Base-by-base conservation (phyloP, 2,329 filamentous ascomycete species). In the Epichloe coenophiala region DNA sequence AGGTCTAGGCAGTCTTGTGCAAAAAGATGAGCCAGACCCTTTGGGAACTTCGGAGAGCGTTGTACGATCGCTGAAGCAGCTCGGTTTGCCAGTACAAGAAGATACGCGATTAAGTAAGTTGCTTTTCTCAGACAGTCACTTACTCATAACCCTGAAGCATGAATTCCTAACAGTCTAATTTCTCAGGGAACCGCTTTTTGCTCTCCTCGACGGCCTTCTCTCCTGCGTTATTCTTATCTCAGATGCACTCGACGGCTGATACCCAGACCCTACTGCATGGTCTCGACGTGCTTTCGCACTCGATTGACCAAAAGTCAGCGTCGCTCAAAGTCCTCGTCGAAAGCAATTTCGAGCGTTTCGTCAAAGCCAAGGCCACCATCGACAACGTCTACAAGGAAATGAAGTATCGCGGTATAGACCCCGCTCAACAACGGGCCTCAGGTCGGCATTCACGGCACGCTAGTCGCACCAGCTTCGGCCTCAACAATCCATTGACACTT, bases 381-480 rank as follows among this genome's bases (percentile, higher is more conserved):
- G 93, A 98, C 70, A 95, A 95, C 68, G 93, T 98, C 48, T 98
- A 98, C 69, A 94, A 84, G 55, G 93, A 98, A 67, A 98, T 98
- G 93, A 95, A 80, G 75, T 90, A 73, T 57, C 74, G 78, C 45
- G 81, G 81, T 11, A 71, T 65, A 21, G 80, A 83, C 45, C 74
- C 75, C 5, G 67, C 70, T 3, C 65, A 71, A 4, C 61, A 68
- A 7, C 65, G 71, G 27, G 50, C 68, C 49, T 17, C 51, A 6
- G 64, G 69, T n/a, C 64, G 69, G 19, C 83, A 87, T 61, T 83
- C 80, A 19, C 76, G 84, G 21, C 81, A 83, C 57, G 71, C 80
- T 23, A 88, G 86, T 65, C 79, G 81, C 59, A 77, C 73, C 53
- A 83, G 79, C 62, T 81, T 82, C 36, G 60, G 70, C n/a, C 59